Percentiles rank a stretch among this genome's conserved stretches.
phyloP scores from a whole-genome alignment of 495 filamentous ascomycete species.

The Platismatia glauca region DNA sequence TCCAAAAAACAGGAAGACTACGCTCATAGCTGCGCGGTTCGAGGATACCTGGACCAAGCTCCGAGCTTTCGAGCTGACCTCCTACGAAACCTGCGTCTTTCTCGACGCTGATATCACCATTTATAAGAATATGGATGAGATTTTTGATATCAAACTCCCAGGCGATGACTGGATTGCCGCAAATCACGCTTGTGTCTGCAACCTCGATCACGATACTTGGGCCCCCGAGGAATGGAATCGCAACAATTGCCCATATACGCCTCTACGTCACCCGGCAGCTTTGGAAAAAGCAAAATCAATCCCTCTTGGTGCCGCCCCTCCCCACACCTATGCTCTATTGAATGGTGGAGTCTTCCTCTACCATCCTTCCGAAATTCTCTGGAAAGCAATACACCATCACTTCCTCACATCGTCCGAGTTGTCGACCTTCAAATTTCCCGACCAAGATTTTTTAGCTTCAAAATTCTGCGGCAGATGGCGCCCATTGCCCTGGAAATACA shows the following conservation, averaged over 20 bases:
- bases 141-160: conserved; percentile 33
- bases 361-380: conserved; percentile 29
- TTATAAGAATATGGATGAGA: conserved; percentile 36
- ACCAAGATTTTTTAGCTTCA: conserved; percentile 45
- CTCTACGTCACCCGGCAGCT: conserved; percentile 29
- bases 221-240: conserved; percentile 39
- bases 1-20: conserved; percentile 12
- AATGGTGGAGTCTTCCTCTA: conserved; percentile 66
- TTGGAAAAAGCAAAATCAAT: conserved; percentile 25
- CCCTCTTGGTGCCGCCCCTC: conserved; percentile 17
- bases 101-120: conserved; percentile 47
- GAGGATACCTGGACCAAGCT: conserved; percentile 50
- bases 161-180: conserved; percentile 37
- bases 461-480: conserved; percentile 39
- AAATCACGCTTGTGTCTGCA: conserved; percentile 46
- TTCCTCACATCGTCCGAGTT: conserved; percentile 33
- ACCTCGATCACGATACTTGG: conserved; percentile 39
- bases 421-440: conserved; percentile 38
- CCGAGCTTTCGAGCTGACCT: conserved; percentile 39
- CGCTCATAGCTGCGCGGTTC: conserved; percentile 32
- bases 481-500: conserved; percentile 41
- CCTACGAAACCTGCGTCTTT: conserved; percentile 35
- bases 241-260: conserved; percentile 43
- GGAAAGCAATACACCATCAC: conserved; percentile 31
- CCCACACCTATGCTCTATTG: conserved; percentile 38